These are phyloP conservation scores for Teratosphaeria gauchensis DNA, from an alignment of 2,329 filamentous ascomycete genomes.

Conservation along the genomic window DNA sequence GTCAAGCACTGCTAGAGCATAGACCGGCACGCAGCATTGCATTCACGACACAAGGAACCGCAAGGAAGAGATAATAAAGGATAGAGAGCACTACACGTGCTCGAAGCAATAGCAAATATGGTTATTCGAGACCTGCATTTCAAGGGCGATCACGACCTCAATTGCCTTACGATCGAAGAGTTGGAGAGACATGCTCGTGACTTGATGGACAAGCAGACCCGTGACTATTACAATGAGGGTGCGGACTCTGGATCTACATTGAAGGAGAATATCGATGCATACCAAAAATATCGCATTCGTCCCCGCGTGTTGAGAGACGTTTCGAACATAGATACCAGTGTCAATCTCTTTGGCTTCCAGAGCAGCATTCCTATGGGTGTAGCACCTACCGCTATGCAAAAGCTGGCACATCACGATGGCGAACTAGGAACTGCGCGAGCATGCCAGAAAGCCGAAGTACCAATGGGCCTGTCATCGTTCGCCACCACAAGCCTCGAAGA, in stretches of 20 bases:
- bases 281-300: constrained; percentile 35
- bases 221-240: constrained; percentile 32
- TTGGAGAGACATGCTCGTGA: constrained; percentile 29
- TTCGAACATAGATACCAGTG: constrained; percentile 31
- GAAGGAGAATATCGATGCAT: constrained; percentile 44
- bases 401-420: constrained; percentile 43
- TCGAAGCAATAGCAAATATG: neutral
- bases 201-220: constrained; percentile 30
- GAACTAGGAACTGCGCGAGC: constrained; percentile 43
- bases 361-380: constrained; percentile 44
- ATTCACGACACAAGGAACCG: neutral
- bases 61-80: neutral
- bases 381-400: constrained; percentile 45
- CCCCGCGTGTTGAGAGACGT: constrained; percentile 33
- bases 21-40: neutral
- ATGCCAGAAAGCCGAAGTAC: constrained; percentile 33
- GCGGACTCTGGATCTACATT: constrained; percentile 28
- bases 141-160: constrained; percentile 24
- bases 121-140: neutral
- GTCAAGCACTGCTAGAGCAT: neutral
- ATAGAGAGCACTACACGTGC: neutral
- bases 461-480: constrained; percentile 43
- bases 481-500: constrained; percentile 43
- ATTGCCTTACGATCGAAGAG: constrained; percentile 35
- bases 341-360: constrained; percentile 36